Conservation (phyloP, 192 early-diverging fungal species). For the Ambispora gerdemannii region DNA sequence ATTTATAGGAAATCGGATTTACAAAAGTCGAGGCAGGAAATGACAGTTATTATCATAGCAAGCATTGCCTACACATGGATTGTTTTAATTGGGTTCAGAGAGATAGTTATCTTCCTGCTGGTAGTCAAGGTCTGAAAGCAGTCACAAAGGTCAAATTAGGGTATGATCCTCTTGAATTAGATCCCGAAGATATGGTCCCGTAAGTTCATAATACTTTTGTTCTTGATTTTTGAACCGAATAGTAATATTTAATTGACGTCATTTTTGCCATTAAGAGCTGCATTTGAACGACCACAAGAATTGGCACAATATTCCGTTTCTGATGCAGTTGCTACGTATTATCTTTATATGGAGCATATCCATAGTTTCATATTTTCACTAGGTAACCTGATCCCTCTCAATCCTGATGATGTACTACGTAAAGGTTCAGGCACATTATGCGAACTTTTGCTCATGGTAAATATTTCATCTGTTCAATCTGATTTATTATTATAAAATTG, state of each 20-base stretch:
- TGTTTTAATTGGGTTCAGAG: slow-evolving; percentile 98
- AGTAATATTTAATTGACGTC: neutral
- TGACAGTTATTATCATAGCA: slow-evolving; percentile 82
- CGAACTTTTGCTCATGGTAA: slow-evolving; percentile 93
- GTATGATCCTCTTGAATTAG: slow-evolving; percentile 97
- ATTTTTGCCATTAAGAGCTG: slow-evolving; percentile 57
- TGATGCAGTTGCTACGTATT: slow-evolving; percentile 99
- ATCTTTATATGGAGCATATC: slow-evolving; percentile 99
- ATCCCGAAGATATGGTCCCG: slow-evolving; percentile 98
- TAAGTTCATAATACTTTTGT: slow-evolving; percentile 17
- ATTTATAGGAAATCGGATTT: slow-evolving; percentile 79
- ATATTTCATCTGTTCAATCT: slow-evolving; percentile 6
- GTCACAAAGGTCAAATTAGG: slow-evolving; percentile 95
- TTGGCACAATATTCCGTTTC: slow-evolving; percentile 98
- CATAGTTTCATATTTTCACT: slow-evolving; percentile 99
- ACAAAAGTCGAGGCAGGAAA: slow-evolving; percentile 56
- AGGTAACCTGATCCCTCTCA: slow-evolving; percentile 97
- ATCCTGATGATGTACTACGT: slow-evolving; percentile 94
- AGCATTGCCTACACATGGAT: slow-evolving; percentile 91
- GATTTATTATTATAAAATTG: neutral
- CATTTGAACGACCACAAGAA: slow-evolving; percentile 84
- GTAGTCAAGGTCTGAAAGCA: slow-evolving; percentile 94
- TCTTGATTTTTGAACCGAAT: too few species aligned
- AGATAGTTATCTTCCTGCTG: slow-evolving; percentile 95
- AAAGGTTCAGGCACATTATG: slow-evolving; percentile 96